Base-by-base conservation (phyloP, 192 early-diverging fungal species). In the Coemansia sp. region DNA sequence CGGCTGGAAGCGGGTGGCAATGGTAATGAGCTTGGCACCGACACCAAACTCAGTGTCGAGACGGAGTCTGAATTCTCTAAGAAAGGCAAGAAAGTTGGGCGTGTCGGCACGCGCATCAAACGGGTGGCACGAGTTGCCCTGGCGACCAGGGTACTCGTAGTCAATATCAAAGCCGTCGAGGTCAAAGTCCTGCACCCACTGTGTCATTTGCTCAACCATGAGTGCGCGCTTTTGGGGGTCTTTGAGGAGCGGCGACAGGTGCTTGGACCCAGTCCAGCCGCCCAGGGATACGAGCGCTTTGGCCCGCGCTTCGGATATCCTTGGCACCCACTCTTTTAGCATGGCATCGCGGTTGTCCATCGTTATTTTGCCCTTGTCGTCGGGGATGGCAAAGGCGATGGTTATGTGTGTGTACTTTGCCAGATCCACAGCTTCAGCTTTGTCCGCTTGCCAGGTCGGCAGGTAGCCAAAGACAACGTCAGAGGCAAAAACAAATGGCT, bases 111-210 rank as follows among this genome's bases (percentile, higher is more conserved):
- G 53, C 0, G 65, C 56, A 58, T 86, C 83, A 41, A 85, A 73
- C 10, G 38, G 56, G 41, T 76, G 80, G 56, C 74, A 81, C 8
- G 53, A 26, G 55, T 67, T 27, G 38, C 83, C 84, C 19, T 70
- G 67, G n/a, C 83, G 67, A 34, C 83, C 82, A 2, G 84, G 90
- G 56, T 87, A 90, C 67, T 91, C 90, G 74, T 71, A 90, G 67
- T 90, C 90, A 60, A 92, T 73, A 63, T 92, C 90, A 55, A 88
- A 81, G 57, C 90, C 90, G 76, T 90, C 88, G 1, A 89, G 65
- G 11, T 75, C 61, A 56, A 81, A 85, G 1, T 75, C 72, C 12
- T 68, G 70, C 32, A 86, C 67, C 62, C 83, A 81, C 8, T 58
- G 36, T 19, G 84, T 55, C 53, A 84, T 85, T 26, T 85, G 75